Evolutionary conservation across 805 yeast species (phyloP).

Genomic region (Torulaspora delbrueckii): DNA sequence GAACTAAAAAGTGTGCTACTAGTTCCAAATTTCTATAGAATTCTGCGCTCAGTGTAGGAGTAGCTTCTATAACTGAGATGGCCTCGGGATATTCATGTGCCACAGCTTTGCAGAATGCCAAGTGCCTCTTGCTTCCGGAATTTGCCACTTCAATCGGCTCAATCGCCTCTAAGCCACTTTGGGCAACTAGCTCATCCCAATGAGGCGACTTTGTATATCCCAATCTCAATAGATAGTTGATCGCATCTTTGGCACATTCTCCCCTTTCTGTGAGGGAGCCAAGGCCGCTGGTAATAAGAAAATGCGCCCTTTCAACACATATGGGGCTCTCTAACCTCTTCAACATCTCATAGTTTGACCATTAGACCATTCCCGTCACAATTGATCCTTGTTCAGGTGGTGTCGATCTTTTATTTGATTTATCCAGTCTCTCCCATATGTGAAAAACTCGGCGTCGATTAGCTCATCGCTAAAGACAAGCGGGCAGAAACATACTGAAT

Average conservation of each 20-base stretch:
- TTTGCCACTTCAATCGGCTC: neutral
- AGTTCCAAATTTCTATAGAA: conserved; percentile 20
- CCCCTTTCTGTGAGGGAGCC: conserved; percentile 10
- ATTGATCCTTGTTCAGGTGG: neutral
- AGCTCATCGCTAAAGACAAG: conserved; percentile 7
- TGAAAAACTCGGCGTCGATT: neutral
- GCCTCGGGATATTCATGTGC: conserved; percentile 26
- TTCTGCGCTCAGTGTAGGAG: conserved; percentile 1
- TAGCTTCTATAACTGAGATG: conserved; percentile 17
- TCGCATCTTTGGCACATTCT: conserved; percentile 13
- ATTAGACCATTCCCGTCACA: neutral
- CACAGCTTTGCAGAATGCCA: conserved; percentile 13
- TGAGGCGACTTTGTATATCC: conserved; percentile 16
- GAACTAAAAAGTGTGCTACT: conserved; percentile 16
- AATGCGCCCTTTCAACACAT: conserved; percentile 18
- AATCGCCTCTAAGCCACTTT: conserved; percentile 7
- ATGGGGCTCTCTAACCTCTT: conserved; percentile 12
- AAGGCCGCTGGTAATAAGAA: conserved; percentile 7
- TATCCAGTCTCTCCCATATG: neutral
- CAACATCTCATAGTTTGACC: conserved; percentile 4
- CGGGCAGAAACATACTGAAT: neutral
- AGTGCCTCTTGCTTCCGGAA: neutral
- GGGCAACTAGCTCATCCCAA: conserved; percentile 10
- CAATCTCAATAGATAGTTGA: conserved; percentile 13
- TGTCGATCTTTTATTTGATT: neutral